A percentile compares a stretch with the other conserved stretches of the same genome.
These are phyloP conservation scores for Fraxinus albicans DNA, from an alignment of 305 asterid species.

Conservation along the genomic window DNA sequence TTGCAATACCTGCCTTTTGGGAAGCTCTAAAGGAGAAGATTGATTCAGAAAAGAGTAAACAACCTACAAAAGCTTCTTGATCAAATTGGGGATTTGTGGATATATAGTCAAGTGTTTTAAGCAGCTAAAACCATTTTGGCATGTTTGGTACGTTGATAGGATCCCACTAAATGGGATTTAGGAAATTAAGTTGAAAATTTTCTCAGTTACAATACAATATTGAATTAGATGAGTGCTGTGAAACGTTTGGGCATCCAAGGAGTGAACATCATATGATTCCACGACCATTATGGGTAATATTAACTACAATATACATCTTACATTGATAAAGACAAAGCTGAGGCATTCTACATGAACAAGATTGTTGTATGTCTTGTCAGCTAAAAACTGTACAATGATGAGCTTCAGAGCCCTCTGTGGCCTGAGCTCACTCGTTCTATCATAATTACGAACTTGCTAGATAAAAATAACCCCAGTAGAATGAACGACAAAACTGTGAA, in stretches of 20 bases:
- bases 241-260: background rate
- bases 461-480: background rate
- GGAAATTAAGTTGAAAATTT: background rate
- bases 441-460: background rate
- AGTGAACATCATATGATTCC: background rate
- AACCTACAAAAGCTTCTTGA: slow-evolving; percentile 20
- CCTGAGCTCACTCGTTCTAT: slow-evolving; percentile 1
- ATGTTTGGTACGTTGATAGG: background rate
- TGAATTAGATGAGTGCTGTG: background rate
- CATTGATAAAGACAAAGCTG: background rate
- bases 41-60: slow-evolving; percentile 34
- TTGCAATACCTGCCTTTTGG: slow-evolving; percentile 92
- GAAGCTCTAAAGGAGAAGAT: slow-evolving; percentile 81
- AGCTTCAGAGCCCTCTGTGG: slow-evolving; percentile 6
- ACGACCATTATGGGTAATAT: background rate
- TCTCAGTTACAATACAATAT: background rate
- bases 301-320: background rate
- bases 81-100: background rate
- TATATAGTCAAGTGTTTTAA: background rate
- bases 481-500: background rate
- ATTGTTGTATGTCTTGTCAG: background rate
- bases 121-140: background rate
- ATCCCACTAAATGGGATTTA: background rate
- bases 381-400: slow-evolving; percentile 1
- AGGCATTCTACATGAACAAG: background rate